Conservation (phyloP, 2,329 filamentous ascomycete species). For the Harringtonia aguacate region DNA sequence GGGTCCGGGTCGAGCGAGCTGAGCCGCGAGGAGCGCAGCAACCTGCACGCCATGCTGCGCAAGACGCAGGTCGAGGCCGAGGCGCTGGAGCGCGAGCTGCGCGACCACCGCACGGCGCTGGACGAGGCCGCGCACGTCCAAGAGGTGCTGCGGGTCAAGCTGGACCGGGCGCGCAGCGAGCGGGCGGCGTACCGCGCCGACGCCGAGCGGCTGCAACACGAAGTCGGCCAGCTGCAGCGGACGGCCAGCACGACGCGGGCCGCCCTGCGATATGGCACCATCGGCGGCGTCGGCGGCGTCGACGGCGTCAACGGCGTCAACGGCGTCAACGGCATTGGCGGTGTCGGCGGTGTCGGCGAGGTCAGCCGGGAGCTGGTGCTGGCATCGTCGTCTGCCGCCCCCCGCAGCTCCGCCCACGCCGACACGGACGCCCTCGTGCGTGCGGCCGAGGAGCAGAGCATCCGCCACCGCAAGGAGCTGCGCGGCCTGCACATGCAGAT, state of each 20-base stretch:
- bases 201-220: conserved; percentile 42
- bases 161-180: conserved; percentile 60
- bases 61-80: conserved; percentile 54
- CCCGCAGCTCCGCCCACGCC: too few species aligned
- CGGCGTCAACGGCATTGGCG: not conserved
- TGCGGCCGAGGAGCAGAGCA: conserved; percentile 51
- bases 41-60: conserved; percentile 50
- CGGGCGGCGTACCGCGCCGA: conserved; percentile 43
- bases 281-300: conserved; percentile 7
- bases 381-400: conserved; percentile 17
- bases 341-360: not conserved
- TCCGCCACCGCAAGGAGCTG: conserved; percentile 63
- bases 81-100: conserved; percentile 61
- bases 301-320: conserved; percentile 3
- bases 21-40: conserved; percentile 42
- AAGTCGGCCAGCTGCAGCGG: conserved; percentile 35
- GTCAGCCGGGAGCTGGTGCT: conserved; percentile 9
- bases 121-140: conserved; percentile 46
- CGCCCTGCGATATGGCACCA: conserved; percentile 12
- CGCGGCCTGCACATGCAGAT: conserved; percentile 82
- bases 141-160: conserved; percentile 50
- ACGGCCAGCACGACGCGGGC: conserved; percentile 25
- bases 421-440: conserved; percentile 50
- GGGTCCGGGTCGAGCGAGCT: conserved; percentile 24
- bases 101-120: conserved; percentile 57